Conservation (phyloP, 768 basidiomycete genomes). For the Lactarius hatsudake region DNA sequence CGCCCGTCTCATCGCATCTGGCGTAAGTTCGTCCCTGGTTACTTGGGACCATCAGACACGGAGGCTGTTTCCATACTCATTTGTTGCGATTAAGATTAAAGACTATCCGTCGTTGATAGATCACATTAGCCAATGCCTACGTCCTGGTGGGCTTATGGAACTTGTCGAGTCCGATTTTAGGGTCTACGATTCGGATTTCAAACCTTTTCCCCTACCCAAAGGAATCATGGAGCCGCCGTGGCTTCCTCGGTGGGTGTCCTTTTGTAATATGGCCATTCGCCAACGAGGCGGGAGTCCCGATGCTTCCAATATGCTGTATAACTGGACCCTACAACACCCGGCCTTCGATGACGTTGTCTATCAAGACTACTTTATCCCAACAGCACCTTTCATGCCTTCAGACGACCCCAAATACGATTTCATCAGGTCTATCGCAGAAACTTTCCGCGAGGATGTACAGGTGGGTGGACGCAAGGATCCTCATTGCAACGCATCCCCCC, state of each 20-base stretch:
- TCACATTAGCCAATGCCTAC: slow-evolving; percentile 62
- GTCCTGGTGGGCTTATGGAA: slow-evolving; percentile 67
- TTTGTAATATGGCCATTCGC: slow-evolving; percentile 49
- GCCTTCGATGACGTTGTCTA: slow-evolving; percentile 58
- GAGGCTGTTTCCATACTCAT: neutral
- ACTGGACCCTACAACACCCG: slow-evolving; percentile 54
- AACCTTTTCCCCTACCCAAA: slow-evolving; percentile 42
- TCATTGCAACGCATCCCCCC: neutral
- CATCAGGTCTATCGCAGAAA: slow-evolving; percentile 24
- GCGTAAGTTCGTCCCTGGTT: slow-evolving; percentile 45
- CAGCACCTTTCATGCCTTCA: slow-evolving; percentile 46
- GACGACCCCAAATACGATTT: slow-evolving; percentile 33
- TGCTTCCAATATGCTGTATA: slow-evolving; percentile 53
- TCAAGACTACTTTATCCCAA: slow-evolving; percentile 61
- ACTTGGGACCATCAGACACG: slow-evolving; percentile 2
- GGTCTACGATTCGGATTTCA: slow-evolving; percentile 51
- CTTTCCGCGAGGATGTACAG: slow-evolving; percentile 57
- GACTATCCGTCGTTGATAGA: slow-evolving; percentile 63
- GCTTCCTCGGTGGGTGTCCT: slow-evolving; percentile 61
- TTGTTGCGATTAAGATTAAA: slow-evolving; percentile 49
- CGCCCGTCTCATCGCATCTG: slow-evolving; percentile 66
- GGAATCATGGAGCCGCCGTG: slow-evolving; percentile 50
- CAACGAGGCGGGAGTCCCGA: slow-evolving; percentile 60
- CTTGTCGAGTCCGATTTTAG: slow-evolving; percentile 68
- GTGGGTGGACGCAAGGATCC: slow-evolving; percentile 34